Evolutionary conservation across 2,329 filamentous ascomycete species (phyloP), one percentile per base, ranked within the genome.

Genomic region (Colletotrichum siamense): DNA sequence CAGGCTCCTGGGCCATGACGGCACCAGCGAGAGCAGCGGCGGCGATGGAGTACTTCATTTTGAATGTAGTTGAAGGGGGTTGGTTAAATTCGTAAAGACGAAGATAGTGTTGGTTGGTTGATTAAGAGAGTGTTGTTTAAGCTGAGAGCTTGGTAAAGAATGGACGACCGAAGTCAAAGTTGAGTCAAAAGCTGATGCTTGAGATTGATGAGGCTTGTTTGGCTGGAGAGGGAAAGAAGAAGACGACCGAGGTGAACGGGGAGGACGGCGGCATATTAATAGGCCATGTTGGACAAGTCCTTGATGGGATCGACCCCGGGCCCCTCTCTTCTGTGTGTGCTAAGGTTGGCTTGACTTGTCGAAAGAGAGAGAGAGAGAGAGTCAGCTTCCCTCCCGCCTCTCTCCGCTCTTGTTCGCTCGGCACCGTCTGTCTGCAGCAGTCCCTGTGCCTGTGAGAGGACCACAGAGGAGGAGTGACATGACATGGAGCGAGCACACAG

Each of bases 11-110:
- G 80, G 84, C 83, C 80, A 86, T 80, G 79, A 83, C 87, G 82
- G 86, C 87, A 81, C 85, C 87, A 80, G 87, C 88, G 81, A 84
- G 78, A 80, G 85, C 86, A 81, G 92, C 86, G 82, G 89, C 82
- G 83, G 85, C 83, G 80, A 87, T 87, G 81, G 88, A 86, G 90
- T 92, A 92, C 91, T 90, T 90, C 91, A 93, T 93, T 82, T 92
- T 92, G 91, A 88, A 80, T 79, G 84, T 81, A 78, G 57, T 65
- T 72, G 15, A 44, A 49, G 49, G 52, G 61, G 63, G 28, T 82
- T 80, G 73, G 78, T 78, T 79, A 79, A 64, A 49, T 80, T 82
- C 79, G 76, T 78, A 73, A 81, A 81, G 82, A 81, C 81, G 80
- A 81, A 79, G 80, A 78, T 72, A 7, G 34, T 71, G 73, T 81